Percentiles rank a stretch among this genome's conserved stretches.
Conservation (phyloP, 306 rosid genomes). For the Ormosia semicastrata region DNA sequence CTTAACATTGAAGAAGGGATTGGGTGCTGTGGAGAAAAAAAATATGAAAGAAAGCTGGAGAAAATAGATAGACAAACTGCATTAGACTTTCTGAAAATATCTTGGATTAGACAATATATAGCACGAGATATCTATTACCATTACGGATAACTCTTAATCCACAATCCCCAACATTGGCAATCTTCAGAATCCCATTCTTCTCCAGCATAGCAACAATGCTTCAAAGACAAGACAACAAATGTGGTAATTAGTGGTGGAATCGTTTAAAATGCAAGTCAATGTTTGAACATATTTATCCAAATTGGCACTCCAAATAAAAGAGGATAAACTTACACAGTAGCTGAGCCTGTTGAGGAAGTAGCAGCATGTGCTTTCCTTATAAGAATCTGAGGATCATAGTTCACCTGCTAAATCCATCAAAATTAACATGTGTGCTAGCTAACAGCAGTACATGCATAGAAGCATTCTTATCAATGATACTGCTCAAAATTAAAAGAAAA, state of each 20-base stretch:
- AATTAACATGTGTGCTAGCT: conserved; percentile 8
- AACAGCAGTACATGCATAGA: conserved; percentile 19
- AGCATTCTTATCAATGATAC: neutral
- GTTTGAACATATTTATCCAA: neutral
- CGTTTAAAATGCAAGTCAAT: neutral
- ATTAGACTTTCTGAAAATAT: neutral
- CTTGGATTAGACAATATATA: neutral
- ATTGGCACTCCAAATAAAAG: neutral
- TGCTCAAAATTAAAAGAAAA: neutral
- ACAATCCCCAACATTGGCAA: conserved; percentile 95
- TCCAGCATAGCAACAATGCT: conserved; percentile 86
- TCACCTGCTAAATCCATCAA: conserved; percentile 57
- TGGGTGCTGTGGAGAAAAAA: neutral
- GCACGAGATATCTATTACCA: conserved; percentile 51
- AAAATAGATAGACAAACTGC: neutral
- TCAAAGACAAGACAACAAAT: conserved; percentile 17
- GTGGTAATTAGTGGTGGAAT: neutral
- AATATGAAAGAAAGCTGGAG: neutral
- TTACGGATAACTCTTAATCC: conserved; percentile 73
- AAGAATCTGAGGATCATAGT: conserved; percentile 78
- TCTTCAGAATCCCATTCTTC: conserved; percentile 75
- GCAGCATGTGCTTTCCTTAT: conserved; percentile 89
- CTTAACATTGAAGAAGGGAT: neutral
- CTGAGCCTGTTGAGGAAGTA: conserved; percentile 84
- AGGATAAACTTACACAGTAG: conserved; percentile 69